phyloP scores from a whole-genome alignment of 1,284 basidiomycete genomes.

The Wolfiporia cocos region DNA sequence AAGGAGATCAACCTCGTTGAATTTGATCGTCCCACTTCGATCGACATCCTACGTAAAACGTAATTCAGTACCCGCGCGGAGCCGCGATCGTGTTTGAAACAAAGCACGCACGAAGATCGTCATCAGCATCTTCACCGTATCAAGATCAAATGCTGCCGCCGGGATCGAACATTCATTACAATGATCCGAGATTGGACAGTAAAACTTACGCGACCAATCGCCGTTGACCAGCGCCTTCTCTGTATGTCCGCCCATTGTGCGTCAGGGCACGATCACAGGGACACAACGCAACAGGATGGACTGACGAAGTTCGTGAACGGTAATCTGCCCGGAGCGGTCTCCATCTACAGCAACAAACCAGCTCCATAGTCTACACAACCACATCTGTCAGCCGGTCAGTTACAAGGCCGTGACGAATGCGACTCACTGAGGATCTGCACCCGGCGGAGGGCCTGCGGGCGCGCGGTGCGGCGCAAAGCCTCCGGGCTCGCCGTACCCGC shows the following conservation, averaged over 20 bases:
- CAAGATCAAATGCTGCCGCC: conserved; percentile 65
- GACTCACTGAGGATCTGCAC: conserved; percentile 66
- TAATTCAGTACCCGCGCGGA: background rate
- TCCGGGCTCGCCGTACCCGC: conserved; percentile 25
- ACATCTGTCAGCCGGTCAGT: background rate
- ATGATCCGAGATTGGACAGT: too few relatives aligned
- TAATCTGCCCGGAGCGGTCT: conserved; percentile 64
- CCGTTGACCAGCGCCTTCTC: conserved; percentile 74
- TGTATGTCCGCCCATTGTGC: conserved; percentile 13
- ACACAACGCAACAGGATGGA: too few relatives aligned
- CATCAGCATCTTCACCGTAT: conserved; percentile 82
- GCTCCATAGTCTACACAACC: conserved; percentile 50
- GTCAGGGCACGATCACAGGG: too few relatives aligned
- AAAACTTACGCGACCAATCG: conserved; percentile 66
- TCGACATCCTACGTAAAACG: conserved; percentile 49
- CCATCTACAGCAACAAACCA: conserved; percentile 71
- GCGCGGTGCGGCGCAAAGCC: conserved; percentile 35
- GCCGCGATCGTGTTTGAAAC: background rate
- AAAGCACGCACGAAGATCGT: conserved; percentile 58
- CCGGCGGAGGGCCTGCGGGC: conserved; percentile 45
- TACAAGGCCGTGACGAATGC: too few relatives aligned
- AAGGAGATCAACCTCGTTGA: conserved; percentile 49
- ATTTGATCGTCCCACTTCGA: conserved; percentile 69
- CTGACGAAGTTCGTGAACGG: conserved; percentile 61
- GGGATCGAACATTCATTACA: background rate